Evolutionary conservation across 2,329 filamentous ascomycete genomes (phyloP).

Genomic region (Cucurbitaria berberidis): DNA sequence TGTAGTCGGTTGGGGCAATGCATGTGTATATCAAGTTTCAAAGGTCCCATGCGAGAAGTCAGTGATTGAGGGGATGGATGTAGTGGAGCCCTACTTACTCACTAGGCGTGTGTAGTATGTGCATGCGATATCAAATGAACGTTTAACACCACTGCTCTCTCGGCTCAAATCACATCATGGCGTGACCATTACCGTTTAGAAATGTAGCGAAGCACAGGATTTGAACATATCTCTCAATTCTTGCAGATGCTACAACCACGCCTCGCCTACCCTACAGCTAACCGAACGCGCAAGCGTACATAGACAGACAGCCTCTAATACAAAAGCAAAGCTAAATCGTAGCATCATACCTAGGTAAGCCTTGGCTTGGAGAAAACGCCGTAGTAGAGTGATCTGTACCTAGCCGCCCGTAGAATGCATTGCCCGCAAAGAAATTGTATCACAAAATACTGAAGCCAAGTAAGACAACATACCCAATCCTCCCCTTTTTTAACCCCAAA

Average conservation of each 20-base stretch:
- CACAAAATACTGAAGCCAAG: not conserved
- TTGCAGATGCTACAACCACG: not conserved
- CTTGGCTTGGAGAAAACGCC: not conserved
- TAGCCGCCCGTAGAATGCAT: not conserved
- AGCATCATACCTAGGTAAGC: not conserved
- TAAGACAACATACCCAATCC: not conserved
- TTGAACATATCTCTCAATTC: not conserved
- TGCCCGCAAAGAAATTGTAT: not conserved
- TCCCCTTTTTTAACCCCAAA: not conserved
- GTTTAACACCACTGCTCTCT: not conserved
- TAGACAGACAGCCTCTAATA: slow-evolving; percentile 15
- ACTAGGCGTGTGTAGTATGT: not conserved
- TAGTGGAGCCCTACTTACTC: not conserved
- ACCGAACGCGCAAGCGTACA: not conserved
- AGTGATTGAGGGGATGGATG: not conserved
- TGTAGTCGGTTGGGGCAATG: not conserved
- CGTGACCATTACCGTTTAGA: not conserved
- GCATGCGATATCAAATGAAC: not conserved
- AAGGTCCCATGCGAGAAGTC: too few species aligned
- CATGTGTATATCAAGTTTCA: not conserved
- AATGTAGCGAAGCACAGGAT: not conserved
- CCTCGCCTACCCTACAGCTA: not conserved
- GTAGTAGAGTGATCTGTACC: not conserved
- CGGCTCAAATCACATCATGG: not conserved
- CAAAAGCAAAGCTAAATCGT: slow-evolving; percentile 47